Conservation (phyloP, 805 yeast genomes). For the Wickerhamomyces bovis region DNA sequence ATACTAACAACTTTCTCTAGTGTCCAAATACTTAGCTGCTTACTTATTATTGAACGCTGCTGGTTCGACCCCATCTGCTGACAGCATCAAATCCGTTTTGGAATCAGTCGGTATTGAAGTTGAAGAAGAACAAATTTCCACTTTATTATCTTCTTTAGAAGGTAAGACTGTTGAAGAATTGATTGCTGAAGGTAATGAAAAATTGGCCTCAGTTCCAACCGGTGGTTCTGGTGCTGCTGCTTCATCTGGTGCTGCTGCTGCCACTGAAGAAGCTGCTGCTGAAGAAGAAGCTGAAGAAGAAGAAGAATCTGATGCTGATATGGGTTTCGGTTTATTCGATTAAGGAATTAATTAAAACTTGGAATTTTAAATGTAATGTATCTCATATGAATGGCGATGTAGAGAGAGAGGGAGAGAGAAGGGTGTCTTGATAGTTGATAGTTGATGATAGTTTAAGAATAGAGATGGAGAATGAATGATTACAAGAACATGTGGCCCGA, state of each 20-base stretch:
- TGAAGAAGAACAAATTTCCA: conserved; percentile 79
- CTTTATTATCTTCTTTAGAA: conserved; percentile 79
- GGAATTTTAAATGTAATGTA: conserved; percentile 12
- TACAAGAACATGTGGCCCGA: neutral
- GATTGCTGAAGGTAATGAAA: conserved; percentile 90
- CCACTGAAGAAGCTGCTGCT: conserved; percentile 66
- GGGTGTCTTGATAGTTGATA: no score
- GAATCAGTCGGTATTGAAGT: conserved; percentile 95
- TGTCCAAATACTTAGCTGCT: conserved; percentile 94
- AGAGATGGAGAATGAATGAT: no score
- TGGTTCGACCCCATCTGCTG: conserved; percentile 93
- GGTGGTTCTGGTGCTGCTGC: conserved; percentile 94
- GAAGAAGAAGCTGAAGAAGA: conserved; percentile 63
- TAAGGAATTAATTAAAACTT: conserved; percentile 37
- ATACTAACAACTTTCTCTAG: conserved; percentile 5
- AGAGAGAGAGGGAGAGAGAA: neutral
- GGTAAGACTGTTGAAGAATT: conserved; percentile 90
- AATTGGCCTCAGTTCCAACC: conserved; percentile 95
- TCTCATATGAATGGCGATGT: conserved; percentile 6
- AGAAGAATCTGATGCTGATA: conserved; percentile 65
- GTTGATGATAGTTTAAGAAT: no score
- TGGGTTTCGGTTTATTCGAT: conserved; percentile 98
- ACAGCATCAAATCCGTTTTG: conserved; percentile 82
- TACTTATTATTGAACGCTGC: conserved; percentile 97
- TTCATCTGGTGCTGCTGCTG: conserved; percentile 65